Base-by-base conservation (phyloP, 1,139 yeast species). In the Taiozyma onychis region DNA sequence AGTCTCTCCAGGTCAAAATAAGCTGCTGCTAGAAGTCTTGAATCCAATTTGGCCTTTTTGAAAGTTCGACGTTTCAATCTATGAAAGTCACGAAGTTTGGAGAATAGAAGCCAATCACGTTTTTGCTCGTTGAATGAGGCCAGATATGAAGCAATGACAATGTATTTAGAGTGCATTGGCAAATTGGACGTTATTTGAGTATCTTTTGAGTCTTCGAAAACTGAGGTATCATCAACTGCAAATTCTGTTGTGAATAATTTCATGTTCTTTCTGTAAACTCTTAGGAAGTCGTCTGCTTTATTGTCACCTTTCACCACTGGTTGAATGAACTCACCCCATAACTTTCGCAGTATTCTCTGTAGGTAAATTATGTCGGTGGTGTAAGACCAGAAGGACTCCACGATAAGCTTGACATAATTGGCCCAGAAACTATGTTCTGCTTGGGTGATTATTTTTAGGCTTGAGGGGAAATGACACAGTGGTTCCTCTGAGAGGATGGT, bases 1-100 rank as follows among this genome's bases (percentile, higher is more conserved):
- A 84, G 67, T 50, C 93, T 71, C 60, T 85, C 93, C 49, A 84
- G 67, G 50, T 85, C 90, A 61, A 85, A 85, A 45, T 77, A 72
- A 27, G 79, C 77, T 1, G 89, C 83, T 11, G 83, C 78, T 35
- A 83, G 70, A 26, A 83, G 66, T 30, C 83, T 69, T 5, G 80
- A 70, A 51, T 79, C 83, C 21, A 83, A 70, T 50, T 74, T 78
- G 11, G 55, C 68, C 61, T 51, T 72, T 51, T 65, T 73, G 45
- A 67, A 71, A 57, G 52, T 66, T 59, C 53, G 62, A 65, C 51
- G 74, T 63, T 62, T 76, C 66, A 53, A 71, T 66, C 52, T 57
- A 51, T 71, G 75, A 39, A 77, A 71, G 21, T 77, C 79, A 55
- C 80, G 79, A 26, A 83, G 72, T 53, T 74, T 76, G 44, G 91